Percentiles rank a stretch among this genome's conserved stretches.
phyloP scores from a whole-genome alignment of 495 filamentous ascomycete genomes.

The Apiosordaria backusii region DNA sequence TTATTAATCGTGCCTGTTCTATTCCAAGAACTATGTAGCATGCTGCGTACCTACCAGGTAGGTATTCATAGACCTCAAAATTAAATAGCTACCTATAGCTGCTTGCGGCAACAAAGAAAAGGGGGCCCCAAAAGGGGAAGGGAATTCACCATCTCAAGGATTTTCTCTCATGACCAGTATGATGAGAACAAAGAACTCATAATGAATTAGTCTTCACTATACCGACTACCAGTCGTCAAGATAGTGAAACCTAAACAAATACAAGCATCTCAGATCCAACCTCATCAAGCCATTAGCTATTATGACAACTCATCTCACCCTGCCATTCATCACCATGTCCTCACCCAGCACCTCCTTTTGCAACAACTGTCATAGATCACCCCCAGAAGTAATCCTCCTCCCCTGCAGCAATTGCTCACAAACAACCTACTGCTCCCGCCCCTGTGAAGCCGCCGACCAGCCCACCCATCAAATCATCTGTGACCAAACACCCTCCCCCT shows the following conservation, averaged over 20 bases:
- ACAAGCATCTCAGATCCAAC: neutral
- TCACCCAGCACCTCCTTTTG: conserved; percentile 1
- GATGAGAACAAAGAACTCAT: neutral
- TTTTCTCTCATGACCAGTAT: neutral
- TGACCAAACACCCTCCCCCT: conserved; percentile 8
- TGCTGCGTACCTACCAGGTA: neutral
- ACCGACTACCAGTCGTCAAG: neutral
- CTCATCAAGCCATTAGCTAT: neutral
- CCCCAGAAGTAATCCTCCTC: conserved; percentile 26
- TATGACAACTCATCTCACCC: neutral
- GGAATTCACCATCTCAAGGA: neutral
- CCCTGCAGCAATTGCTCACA: conserved; percentile 41
- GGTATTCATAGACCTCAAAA: too few relatives aligned
- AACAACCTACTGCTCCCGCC: conserved; percentile 43
- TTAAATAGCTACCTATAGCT: neutral
- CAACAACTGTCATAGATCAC: conserved; percentile 17
- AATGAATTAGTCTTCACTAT: neutral
- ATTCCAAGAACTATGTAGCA: neutral
- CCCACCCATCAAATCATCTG: conserved; percentile 42
- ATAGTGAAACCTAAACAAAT: neutral
- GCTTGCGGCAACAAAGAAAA: neutral
- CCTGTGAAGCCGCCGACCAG: conserved; percentile 47
- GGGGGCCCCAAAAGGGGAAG: neutral
- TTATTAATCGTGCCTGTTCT: neutral
- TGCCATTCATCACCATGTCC: neutral